Evolutionary conservation across 2,329 filamentous ascomycete species (phyloP), one percentile per base, ranked within the genome.

Genomic region (Ophiostoma tasmaniense): DNA sequence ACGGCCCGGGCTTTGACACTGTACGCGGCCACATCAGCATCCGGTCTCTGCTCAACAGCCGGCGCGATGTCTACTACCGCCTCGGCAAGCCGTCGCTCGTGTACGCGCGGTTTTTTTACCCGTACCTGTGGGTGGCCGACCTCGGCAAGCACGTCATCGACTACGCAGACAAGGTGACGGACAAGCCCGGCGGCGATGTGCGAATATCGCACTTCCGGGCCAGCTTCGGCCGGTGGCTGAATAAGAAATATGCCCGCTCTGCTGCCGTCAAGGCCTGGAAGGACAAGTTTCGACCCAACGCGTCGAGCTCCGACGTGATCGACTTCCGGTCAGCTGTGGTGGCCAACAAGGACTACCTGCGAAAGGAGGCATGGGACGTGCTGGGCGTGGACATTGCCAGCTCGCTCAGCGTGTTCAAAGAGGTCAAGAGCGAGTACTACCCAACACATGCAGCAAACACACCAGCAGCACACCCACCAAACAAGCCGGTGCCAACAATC

Each of bases 111-210:
- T 93, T 89, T 73, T 84, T 88, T 70, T 66, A 78, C 0, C 82
- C 85, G 0, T 94, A 92, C 71, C 70, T 88, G 50, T 95, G 90
- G 90, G 77, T 93, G 0, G 89, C 87, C 0, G 83, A 89, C 67
- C 79, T 95, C 0, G 82, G 85, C 0, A 94, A 93, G 74, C 87
- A 92, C 73, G 83, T 90, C 30, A 81, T 93, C 1, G 89, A 93
- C 71, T 95, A 84, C 72, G 79, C 90, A 65, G 76, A 77, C 2
- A 66, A 72, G 14, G 66, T 73, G n/a, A 55, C 17, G 10, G 50
- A 28, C 50, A 55, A 55, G 50, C 10, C 50, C 0, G 73, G 73
- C 0, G 75, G 74, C 1, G 66, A 64, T 13, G 66, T 72, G 82
- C 90, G 1, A 76, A 78, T 0, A 79, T 93, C 0, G 68, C 78